phyloP scores from a whole-genome alignment of 1,284 basidiomycete species.

The Sanghuangporus weigelae region DNA sequence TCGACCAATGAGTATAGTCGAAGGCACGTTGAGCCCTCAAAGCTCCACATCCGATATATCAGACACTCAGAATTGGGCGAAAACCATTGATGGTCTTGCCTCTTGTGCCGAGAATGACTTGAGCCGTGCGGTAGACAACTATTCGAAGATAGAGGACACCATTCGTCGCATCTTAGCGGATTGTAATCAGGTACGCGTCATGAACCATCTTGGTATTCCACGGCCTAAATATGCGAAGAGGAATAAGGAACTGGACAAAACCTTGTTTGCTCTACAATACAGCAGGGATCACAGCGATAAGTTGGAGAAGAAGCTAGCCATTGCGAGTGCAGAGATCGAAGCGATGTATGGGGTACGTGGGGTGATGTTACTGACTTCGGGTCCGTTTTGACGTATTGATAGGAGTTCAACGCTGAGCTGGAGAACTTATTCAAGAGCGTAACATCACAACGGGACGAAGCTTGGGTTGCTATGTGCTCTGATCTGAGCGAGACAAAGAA shows the following conservation, averaged over 20 bases:
- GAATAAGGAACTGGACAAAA: constrained; percentile 51
- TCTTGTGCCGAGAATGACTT: constrained; percentile 55
- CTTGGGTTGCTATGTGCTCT: constrained; percentile 65
- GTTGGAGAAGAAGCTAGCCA: constrained; percentile 67
- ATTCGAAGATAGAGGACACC: constrained; percentile 47
- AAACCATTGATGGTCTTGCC: constrained; percentile 46
- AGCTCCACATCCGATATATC: constrained; percentile 10
- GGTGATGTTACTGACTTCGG: neutral
- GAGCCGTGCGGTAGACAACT: constrained; percentile 41
- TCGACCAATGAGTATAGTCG: constrained; percentile 30
- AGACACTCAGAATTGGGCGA: constrained; percentile 24
- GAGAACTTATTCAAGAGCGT: constrained; percentile 83
- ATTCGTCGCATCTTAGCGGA: constrained; percentile 44
- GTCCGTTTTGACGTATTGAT: constrained; percentile 15
- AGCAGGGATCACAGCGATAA: constrained; percentile 70
- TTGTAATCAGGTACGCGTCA: constrained; percentile 49
- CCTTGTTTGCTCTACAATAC: constrained; percentile 61
- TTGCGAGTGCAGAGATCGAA: constrained; percentile 81
- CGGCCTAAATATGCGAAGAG: constrained; percentile 34
- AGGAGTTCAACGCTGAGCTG: constrained; percentile 91
- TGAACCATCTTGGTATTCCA: neutral
- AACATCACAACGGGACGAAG: constrained; percentile 72
- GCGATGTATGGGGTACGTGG: constrained; percentile 79
- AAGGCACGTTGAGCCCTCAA: constrained; percentile 2
- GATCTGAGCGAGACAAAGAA: constrained; percentile 74